phyloP scores from a whole-genome alignment of 192 early-diverging fungal genomes.

The Funneliformis mosseae region DNA sequence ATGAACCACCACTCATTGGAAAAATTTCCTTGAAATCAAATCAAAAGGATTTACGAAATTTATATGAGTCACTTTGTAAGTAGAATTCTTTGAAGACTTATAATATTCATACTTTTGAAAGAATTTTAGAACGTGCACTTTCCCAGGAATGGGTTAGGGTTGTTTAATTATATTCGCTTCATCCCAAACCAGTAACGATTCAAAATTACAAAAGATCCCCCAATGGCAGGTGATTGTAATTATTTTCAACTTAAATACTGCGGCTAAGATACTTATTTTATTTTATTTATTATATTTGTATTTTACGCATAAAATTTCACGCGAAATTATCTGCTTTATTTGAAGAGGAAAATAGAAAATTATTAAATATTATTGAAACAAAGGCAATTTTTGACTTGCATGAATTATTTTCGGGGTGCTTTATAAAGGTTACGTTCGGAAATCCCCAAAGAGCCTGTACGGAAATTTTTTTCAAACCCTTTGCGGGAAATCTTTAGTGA shows the following conservation, averaged over 20 bases:
- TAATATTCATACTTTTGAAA: constrained; percentile 17
- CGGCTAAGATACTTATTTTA: too few relatives aligned
- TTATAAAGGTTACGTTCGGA: constrained; percentile 47
- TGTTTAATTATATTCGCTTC: too few relatives aligned
- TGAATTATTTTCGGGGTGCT: constrained; percentile 50
- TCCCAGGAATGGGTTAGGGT: constrained; percentile 39
- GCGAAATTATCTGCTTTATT: neutral
- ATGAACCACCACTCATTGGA: constrained; percentile 42
- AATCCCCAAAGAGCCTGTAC: constrained; percentile 44
- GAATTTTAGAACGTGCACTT: constrained; percentile 34
- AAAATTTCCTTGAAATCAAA: constrained; percentile 26
- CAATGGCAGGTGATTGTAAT: constrained; percentile 19
- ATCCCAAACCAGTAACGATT: too few relatives aligned
- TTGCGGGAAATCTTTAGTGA: constrained; percentile 39
- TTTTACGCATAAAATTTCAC: constrained; percentile 20
- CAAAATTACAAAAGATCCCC: constrained; percentile 39
- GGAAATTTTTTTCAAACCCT: constrained; percentile 38
- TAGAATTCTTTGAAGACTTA: neutral
- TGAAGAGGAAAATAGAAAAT: neutral
- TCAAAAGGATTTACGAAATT: neutral
- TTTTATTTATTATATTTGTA: neutral
- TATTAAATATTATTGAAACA: constrained; percentile 4
- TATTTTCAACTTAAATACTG: neutral
- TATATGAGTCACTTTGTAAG: neutral
- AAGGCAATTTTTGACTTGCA: constrained; percentile 47